A percentile compares a stretch with the other conserved stretches of the same genome.
Evolutionary conservation across 371 early-diverging fungal species (phyloP).

Genomic region (Lichtheimia ramosa): DNA sequence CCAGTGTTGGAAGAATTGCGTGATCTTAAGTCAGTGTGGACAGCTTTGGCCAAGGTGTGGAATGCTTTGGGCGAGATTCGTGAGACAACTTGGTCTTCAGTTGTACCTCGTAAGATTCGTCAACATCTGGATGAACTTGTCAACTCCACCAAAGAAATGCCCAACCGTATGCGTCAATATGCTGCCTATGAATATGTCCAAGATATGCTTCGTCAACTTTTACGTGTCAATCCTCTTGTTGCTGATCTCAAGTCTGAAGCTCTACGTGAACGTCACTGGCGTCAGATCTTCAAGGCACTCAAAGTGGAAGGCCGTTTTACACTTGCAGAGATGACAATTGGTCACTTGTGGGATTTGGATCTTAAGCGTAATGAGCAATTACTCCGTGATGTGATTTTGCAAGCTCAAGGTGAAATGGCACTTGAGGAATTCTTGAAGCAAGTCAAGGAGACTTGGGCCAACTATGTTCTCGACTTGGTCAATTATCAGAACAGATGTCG

Average conservation of each 20-base stretch:
- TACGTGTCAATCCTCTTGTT: constrained; percentile 83
- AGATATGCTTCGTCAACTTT: constrained; percentile 74
- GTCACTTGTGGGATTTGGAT: constrained; percentile 94
- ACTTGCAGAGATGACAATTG: constrained; percentile 87
- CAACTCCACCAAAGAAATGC: constrained; percentile 86
- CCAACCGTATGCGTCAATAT: constrained; percentile 94
- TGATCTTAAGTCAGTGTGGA: constrained; percentile 96
- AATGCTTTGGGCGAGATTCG: constrained; percentile 79
- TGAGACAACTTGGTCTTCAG: constrained; percentile 87
- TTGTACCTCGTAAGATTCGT: constrained; percentile 90
- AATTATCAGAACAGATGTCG: constrained; percentile 97
- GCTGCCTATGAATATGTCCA: constrained; percentile 96
- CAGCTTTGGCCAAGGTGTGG: constrained; percentile 84
- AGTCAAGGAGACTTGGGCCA: constrained; percentile 87
- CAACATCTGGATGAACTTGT: constrained; percentile 84
- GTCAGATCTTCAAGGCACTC: constrained; percentile 84
- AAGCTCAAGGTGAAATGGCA: constrained; percentile 99
- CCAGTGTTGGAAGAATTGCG: constrained; percentile 92
- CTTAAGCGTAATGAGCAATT: constrained; percentile 82
- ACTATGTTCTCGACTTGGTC: constrained; percentile 89
- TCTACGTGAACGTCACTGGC: constrained; percentile 97
- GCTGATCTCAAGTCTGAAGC: constrained; percentile 94
- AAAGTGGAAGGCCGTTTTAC: constrained; percentile 70
- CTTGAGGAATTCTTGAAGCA: constrained; percentile 96
- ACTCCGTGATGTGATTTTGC: constrained; percentile 84